phyloP scores from a whole-genome alignment of 2,329 filamentous ascomycete genomes.

The Alternaria consortialis region DNA sequence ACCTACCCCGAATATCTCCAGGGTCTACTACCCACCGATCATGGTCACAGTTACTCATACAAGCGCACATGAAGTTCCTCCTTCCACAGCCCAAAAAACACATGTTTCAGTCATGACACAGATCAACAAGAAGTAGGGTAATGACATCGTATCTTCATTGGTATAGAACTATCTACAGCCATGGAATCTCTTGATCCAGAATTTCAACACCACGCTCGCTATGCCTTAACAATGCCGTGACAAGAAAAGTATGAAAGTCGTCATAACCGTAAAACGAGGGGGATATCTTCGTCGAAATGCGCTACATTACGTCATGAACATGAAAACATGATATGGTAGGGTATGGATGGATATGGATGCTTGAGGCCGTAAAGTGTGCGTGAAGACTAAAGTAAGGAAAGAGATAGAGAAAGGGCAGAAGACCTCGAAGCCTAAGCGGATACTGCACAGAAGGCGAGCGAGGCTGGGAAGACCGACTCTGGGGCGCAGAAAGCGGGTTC shows the following conservation, averaged over 20 bases:
- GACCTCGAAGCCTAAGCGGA: background rate
- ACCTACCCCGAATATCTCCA: background rate
- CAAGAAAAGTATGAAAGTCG: background rate
- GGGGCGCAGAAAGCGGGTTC: slow-evolving; percentile 1
- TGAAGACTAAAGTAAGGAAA: background rate
- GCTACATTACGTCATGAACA: slow-evolving; percentile 12
- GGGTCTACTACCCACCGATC: background rate
- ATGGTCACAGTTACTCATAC: background rate
- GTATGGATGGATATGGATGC: background rate
- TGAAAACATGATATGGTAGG: slow-evolving; percentile 2
- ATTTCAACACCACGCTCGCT: background rate
- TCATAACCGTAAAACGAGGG: background rate
- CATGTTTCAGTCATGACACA: background rate
- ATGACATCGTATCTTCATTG: background rate
- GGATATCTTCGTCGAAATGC: slow-evolving; percentile 4
- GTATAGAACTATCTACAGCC: background rate
- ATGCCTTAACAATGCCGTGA: background rate
- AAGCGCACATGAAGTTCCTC: background rate
- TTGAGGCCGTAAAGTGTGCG: background rate
- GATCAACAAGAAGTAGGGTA: background rate
- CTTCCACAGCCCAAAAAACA: background rate
- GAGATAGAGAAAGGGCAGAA: background rate
- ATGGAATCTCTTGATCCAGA: background rate
- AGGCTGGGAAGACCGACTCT: slow-evolving; percentile 1
- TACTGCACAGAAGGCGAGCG: slow-evolving; percentile 3